Evolutionary conservation across 257 asterid species (phyloP).

Genomic region (Ehretia macrophylla): DNA sequence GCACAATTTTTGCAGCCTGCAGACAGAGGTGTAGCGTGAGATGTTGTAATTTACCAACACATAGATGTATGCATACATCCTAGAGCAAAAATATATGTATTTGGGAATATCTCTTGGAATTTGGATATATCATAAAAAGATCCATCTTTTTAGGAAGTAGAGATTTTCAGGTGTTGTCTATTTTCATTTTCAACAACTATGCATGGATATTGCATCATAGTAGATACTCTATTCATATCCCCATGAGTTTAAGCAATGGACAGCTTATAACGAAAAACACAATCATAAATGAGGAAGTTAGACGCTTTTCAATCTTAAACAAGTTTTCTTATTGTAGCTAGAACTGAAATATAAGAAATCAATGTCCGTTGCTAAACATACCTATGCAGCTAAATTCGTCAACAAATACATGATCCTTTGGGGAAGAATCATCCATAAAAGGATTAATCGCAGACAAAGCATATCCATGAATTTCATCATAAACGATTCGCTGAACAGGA

Average conservation of each 20-base stretch:
- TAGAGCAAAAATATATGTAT: no score
- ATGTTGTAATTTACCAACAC: not conserved
- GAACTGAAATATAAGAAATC: constrained; percentile 1
- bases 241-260: no score
- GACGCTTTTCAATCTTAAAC: not conserved
- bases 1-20: constrained; percentile 97
- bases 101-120: no score
- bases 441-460: constrained; percentile 86
- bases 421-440: constrained; percentile 65
- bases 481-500: constrained; percentile 89
- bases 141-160: no score
- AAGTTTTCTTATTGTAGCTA: no score
- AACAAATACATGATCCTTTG: constrained; percentile 82
- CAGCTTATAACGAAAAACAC: no score
- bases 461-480: constrained; percentile 96
- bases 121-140: no score
- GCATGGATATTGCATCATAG: no score
- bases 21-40: not conserved
- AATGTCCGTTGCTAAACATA: constrained; percentile 10
- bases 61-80: not conserved
- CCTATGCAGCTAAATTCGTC: constrained; percentile 99
- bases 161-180: no score
- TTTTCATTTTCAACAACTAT: no score
- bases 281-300: no score
- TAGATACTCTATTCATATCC: no score